Conservation (phyloP, 371 early-diverging fungal species). For the Funneliformis caledonium region DNA sequence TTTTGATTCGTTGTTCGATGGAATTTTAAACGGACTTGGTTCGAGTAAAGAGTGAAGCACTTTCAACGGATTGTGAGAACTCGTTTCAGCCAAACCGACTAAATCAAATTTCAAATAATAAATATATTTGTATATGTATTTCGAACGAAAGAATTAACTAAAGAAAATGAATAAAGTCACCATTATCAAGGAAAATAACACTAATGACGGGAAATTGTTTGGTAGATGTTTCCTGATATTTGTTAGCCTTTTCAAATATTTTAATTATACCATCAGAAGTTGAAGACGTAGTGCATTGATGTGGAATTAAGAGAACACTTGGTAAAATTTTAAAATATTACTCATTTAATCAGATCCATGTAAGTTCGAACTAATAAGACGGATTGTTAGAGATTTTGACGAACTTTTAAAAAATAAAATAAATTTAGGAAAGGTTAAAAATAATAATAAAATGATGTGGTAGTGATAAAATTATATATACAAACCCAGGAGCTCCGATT, state of each 20-base stretch:
- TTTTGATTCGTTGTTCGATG: too few species aligned
- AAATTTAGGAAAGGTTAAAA: background rate
- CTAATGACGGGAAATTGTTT: constrained; percentile 31
- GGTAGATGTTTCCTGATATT: constrained; percentile 33
- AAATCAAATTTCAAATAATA: background rate
- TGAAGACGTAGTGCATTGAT: constrained; percentile 39
- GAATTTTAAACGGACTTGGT: constrained; percentile 14
- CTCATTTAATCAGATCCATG: constrained; percentile 40
- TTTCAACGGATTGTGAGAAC: constrained; percentile 41
- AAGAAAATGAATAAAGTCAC: background rate
- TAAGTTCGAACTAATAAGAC: constrained; percentile 38
- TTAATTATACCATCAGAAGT: constrained; percentile 43
- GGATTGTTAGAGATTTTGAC: constrained; percentile 38
- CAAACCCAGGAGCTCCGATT: constrained; percentile 38
- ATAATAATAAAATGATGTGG: background rate
- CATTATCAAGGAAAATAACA: constrained; percentile 40
- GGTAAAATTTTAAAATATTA: constrained; percentile 37
- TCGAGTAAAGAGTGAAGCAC: constrained; percentile 41
- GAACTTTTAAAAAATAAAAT: background rate
- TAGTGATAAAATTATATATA: background rate
- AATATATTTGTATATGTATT: background rate
- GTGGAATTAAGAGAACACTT: constrained; percentile 38
- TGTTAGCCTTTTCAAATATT: constrained; percentile 37
- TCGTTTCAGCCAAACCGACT: constrained; percentile 41
- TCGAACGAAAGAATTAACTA: background rate